These are phyloP conservation scores for Alloascoidea africana DNA, from an alignment of 805 yeast genomes.

Conservation along the genomic window DNA sequence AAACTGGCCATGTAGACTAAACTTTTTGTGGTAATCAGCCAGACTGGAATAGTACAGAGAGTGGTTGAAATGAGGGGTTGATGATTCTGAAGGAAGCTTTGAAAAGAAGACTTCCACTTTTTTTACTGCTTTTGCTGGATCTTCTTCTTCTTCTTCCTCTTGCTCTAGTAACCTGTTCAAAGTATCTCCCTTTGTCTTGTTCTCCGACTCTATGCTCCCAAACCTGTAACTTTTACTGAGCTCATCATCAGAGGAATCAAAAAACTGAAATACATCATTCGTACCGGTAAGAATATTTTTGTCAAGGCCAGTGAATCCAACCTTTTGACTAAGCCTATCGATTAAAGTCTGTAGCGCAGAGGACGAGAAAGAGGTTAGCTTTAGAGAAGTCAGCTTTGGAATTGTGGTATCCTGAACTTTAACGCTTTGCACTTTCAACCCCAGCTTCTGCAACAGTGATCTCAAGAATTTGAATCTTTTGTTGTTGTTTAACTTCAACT, in stretches of 20 bases:
- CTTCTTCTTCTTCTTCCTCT: slow-evolving; percentile 26
- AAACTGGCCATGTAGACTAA: slow-evolving; percentile 19
- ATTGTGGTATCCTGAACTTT: slow-evolving; percentile 21
- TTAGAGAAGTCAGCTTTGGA: slow-evolving; percentile 60
- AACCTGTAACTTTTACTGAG: too few relatives aligned
- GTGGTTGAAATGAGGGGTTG: slow-evolving; percentile 66
- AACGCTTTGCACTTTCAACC: slow-evolving; percentile 54
- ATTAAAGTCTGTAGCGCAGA: slow-evolving; percentile 19
- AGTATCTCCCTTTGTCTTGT: slow-evolving; percentile 4
- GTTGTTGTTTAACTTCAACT: slow-evolving; percentile 27
- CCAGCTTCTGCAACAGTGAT: slow-evolving; percentile 41
- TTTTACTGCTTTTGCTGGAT: slow-evolving; percentile 40
- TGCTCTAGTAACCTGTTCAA: slow-evolving; percentile 11
- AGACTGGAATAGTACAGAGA: slow-evolving; percentile 34
- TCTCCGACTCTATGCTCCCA: background rate
- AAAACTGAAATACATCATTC: slow-evolving; percentile 37
- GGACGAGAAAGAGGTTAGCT: slow-evolving; percentile 28
- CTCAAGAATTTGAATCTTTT: slow-evolving; percentile 41
- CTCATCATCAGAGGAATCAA: slow-evolving; percentile 5
- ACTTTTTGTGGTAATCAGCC: slow-evolving; percentile 15
- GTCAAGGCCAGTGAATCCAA: slow-evolving; percentile 21
- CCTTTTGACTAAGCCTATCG: slow-evolving; percentile 14
- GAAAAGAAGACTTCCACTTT: slow-evolving; percentile 34
- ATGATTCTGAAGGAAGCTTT: slow-evolving; percentile 29
- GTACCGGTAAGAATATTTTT: slow-evolving; percentile 32